Base-by-base conservation (phyloP, 257 asterid genomes). In the Rhazya stricta region DNA sequence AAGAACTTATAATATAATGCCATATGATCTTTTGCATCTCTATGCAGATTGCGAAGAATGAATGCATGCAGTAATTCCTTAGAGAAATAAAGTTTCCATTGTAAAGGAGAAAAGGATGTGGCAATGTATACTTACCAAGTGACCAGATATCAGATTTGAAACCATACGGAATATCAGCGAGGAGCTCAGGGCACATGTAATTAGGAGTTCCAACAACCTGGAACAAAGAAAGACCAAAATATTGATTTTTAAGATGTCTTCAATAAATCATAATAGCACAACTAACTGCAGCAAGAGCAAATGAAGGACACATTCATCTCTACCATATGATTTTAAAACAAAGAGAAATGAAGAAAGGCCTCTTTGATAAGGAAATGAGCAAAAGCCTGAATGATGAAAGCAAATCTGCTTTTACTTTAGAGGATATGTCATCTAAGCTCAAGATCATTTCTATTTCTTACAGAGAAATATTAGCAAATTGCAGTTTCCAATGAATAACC, bases 161-260 rank as follows among this genome's bases (percentile, higher is more conserved):
- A 71, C 99, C 98, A 30, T 95, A 95, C 23, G 99, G 99, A 71
- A 95, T 95, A 79, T 95, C 99, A 39, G 99, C 92, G 70, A 92
- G 96, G 79, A 95, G 99, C 84, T 95, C 99, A 15, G 99, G 99
- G 74, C 99, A 95, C 99, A 95, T 95, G 89, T 95, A 95, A 84
- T 92, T 95, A 23, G 99, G 99, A 84, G 99, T 95, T 81, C 99
- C 99, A 81, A 95, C 99, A 4, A 95, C 98, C 99, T 95, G 85
- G 19, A 19, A 71, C 57, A 60, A 68, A 25, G 51, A 67, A 78
- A 71, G 48, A 74, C 62, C 72, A 57, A 51, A 4, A 72, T 18
- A 32, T 16, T 36, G 51, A 67, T 70, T 62, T 34, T n/a, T 67
- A 46, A 16, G 61, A 30, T 18, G 25, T 62, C 62, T 75, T 66